Base-by-base conservation (phyloP, 2,329 filamentous ascomycete genomes). In the Neonectria ditissima region DNA sequence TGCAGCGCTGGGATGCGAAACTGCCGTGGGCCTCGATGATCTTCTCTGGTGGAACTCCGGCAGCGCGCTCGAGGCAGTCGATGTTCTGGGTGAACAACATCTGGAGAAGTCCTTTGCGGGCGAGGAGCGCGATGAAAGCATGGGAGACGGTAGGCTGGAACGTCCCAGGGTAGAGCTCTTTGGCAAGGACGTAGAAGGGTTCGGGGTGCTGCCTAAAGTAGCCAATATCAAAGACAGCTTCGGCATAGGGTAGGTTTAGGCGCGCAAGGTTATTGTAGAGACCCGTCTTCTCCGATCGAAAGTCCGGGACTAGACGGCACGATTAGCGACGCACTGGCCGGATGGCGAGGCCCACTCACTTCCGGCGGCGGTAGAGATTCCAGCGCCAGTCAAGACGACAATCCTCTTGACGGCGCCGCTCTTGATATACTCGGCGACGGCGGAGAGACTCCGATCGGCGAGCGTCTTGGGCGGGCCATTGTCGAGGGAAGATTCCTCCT, bases 41-140 rank as follows among this genome's bases (percentile, higher is more conserved):
- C 78, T 87, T 89, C 2, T 95, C 89, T 0, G 82, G 85, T 0
- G 94, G 92, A 1, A 99, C 89, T 26, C 96, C 96, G 13, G 95
- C 96, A 69, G 88, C 86, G 22, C 94, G 88, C 80, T 99, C 96
- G 13, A 99, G 85, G 73, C 94, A 97, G 80, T 99, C 96, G 70
- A 99, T 98, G 75, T 99, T 99, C 76, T 99, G 96, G 0, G 96
- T 97, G 78, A 98, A 99, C 56, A 96, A 87, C 83, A 94, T 96
- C 69, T 91, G 82, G 24, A 99, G 82, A 43, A 95, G 82, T 4
- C 88, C 89, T 80, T 97, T 97, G 64, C 89, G 83, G 61, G 94
- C 87, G 16, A 98, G 88, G 24, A 99, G 83, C 14, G 89, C 86
- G 73, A 99, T 90, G 79, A 99, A 99, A 37, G 88, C 91, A 80